Evolutionary conservation across 805 yeast species (phyloP), one percentile per base, ranked within the genome.

Genomic region (Millerago galiae): DNA sequence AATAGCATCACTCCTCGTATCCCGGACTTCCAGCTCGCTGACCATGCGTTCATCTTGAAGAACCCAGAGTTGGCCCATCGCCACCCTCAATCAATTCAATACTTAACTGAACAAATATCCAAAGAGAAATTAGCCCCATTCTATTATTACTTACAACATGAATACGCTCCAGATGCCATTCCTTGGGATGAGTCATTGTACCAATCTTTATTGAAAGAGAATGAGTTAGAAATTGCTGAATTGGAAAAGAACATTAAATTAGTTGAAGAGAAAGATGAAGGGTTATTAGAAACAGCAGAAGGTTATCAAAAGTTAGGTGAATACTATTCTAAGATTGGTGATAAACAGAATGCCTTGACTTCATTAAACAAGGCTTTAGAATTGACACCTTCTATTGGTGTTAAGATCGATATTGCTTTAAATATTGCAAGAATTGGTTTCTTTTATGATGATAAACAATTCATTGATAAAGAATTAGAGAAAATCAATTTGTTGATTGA

Each of bases 391-490:
- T 81, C 91, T 25, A 77, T 95, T 0, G 98, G 98, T 6, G 71
- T 86, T 28, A 91, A 91, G 62, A 91, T 93, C 58, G 99, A 93
- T 60, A 75, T 89, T 40, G 68, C 79, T 45, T 73, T 93, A 55
- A 79, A 96, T 11, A 78, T 91, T 49, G 74, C 89, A 12, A 79
- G 98, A 61, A 63, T 93, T 42, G 97, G 95, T n/a, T 81, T 89
- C 54, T 89, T 93, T 62, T 91, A 75, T 62, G 81, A 82, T 56
- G 95, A 93, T 65, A 80, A 79, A 58, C 63, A 67, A 6, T 77
- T 77, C 50, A 82, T 84, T 35, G 75, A 81, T 45, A 78, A 79
- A 53, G 81, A 82, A 56, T 73, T 93, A 50, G 91, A 83, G 42
- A 80, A 80, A 52, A 79, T 83, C 15, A 79, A 83, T 57, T 58